phyloP scores from a whole-genome alignment of 2,329 filamentous ascomycete genomes.

The Ophiosphaerella korrae region DNA sequence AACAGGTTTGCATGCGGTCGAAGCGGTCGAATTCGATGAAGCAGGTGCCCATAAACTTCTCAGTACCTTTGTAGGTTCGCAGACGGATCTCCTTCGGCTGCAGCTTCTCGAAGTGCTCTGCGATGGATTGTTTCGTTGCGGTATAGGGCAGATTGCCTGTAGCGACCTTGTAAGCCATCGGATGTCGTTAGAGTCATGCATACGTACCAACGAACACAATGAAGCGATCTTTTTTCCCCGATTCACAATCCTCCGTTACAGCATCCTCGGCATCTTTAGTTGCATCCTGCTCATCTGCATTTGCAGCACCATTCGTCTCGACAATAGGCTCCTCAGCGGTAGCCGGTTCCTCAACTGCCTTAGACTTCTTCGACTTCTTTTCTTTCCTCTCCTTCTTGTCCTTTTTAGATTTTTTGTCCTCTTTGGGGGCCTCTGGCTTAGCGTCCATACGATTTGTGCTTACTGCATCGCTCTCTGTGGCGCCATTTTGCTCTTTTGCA shows the following conservation, averaged over 20 bases:
- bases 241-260: conserved; percentile 18
- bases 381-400: conserved; percentile 38
- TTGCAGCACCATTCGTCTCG: conserved; percentile 20
- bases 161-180: conserved; percentile 20
- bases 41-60: conserved; percentile 47
- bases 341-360: conserved; percentile 16
- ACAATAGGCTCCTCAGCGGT: conserved; percentile 18
- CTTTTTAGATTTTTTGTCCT: conserved; percentile 22
- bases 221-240: conserved; percentile 62
- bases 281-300: conserved; percentile 18
- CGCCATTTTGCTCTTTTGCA: conserved; percentile 18
- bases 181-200: neutral
- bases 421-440: conserved; percentile 13
- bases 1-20: conserved; percentile 89
- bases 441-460: conserved; percentile 9
- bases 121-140: conserved; percentile 72
- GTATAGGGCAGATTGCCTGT: conserved; percentile 85
- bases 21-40: conserved; percentile 86
- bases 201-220: conserved; percentile 75
- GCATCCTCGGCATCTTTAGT: conserved; percentile 23
- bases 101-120: conserved; percentile 78
- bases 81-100: conserved; percentile 69
- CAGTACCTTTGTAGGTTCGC: conserved; percentile 44
- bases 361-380: conserved; percentile 24
- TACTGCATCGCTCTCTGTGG: neutral